Percentiles rank a stretch among this genome's conserved stretches.
Evolutionary conservation across 1,284 basidiomycete species (phyloP).

Genomic region (Sutorius eximius): DNA sequence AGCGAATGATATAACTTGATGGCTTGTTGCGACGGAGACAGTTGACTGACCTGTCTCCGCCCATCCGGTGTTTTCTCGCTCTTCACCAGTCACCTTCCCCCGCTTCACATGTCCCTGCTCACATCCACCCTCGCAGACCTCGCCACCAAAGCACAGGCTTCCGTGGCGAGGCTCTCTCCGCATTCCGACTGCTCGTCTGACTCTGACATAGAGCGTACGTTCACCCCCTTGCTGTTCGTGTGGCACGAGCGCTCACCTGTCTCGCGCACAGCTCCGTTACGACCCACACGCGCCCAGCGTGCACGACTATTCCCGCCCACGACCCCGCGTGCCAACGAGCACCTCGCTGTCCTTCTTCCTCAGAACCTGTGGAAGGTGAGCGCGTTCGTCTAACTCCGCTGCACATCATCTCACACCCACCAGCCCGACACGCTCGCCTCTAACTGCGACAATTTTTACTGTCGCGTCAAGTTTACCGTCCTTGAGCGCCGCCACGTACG

Average conservation of each 20-base stretch:
- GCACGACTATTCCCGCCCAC: constrained; percentile 16
- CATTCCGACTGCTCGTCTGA: constrained; percentile 15
- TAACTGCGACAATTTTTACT: constrained; percentile 70
- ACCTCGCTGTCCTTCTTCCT: constrained; percentile 72
- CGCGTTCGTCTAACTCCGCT: neutral
- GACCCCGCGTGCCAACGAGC: constrained; percentile 53
- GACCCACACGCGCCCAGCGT: constrained; percentile 17
- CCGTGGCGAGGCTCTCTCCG: constrained; percentile 12
- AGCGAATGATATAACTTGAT: constrained; percentile 32
- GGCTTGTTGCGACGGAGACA: constrained; percentile 24
- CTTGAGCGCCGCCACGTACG: constrained; percentile 72
- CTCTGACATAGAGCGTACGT: constrained; percentile 23
- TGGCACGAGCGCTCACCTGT: neutral
- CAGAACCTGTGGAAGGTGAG: constrained; percentile 71
- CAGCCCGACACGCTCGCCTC: constrained; percentile 62
- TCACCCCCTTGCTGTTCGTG: neutral
- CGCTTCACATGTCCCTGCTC: constrained; percentile 30
- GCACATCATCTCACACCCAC: constrained; percentile 9
- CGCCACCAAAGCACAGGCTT: constrained; percentile 29
- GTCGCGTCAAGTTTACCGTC: constrained; percentile 59
- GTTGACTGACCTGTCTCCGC: neutral
- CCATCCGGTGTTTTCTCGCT: constrained; percentile 6
- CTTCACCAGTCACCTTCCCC: constrained; percentile 7
- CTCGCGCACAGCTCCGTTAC: constrained; percentile 21
- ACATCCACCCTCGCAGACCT: constrained; percentile 28